Evolutionary conservation across 805 yeast species (phyloP).

Genomic region (Saturnispora galanensis): DNA sequence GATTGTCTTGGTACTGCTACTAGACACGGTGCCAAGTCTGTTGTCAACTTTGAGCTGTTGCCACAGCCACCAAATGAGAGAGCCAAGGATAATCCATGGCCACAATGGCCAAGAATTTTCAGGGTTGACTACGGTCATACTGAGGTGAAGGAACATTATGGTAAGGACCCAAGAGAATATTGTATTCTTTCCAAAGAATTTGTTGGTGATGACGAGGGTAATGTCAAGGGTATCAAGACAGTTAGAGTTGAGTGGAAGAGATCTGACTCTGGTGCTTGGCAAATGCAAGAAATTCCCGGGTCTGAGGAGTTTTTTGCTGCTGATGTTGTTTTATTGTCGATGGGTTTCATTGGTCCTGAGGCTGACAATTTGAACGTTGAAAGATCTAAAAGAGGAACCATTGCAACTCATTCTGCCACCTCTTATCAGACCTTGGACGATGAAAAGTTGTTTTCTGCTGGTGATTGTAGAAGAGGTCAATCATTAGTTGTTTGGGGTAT

Average conservation of each 20-base stretch:
- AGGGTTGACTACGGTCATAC: slow-evolving; percentile 96
- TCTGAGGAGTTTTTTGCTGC: slow-evolving; percentile 93
- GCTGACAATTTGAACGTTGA: slow-evolving; percentile 58
- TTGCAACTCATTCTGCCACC: slow-evolving; percentile 49
- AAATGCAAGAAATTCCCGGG: slow-evolving; percentile 95
- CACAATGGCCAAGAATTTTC: slow-evolving; percentile 98
- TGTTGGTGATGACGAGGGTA: slow-evolving; percentile 89
- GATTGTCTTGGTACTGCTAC: slow-evolving; percentile 97
- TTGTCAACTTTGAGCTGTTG: slow-evolving; percentile 84
- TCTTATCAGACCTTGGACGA: slow-evolving; percentile 56
- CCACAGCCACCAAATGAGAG: slow-evolving; percentile 85
- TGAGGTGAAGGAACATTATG: slow-evolving; percentile 90
- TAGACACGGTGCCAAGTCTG: slow-evolving; percentile 94
- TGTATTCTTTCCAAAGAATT: slow-evolving; percentile 92
- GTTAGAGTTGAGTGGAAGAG: slow-evolving; percentile 98
- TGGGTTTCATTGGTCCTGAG: slow-evolving; percentile 98
- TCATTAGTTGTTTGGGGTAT: slow-evolving; percentile 98
- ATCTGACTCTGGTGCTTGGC: slow-evolving; percentile 95
- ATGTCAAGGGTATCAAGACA: slow-evolving; percentile 90
- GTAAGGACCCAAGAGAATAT: slow-evolving; percentile 95
- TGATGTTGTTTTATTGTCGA: slow-evolving; percentile 83
- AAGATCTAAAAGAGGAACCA: slow-evolving; percentile 79
- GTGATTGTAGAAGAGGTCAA: slow-evolving; percentile 99
- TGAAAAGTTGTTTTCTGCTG: slow-evolving; percentile 83
- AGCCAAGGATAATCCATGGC: slow-evolving; percentile 97